phyloP scores from a whole-genome alignment of 345 rosid species.

The Camelina hispida region DNA sequence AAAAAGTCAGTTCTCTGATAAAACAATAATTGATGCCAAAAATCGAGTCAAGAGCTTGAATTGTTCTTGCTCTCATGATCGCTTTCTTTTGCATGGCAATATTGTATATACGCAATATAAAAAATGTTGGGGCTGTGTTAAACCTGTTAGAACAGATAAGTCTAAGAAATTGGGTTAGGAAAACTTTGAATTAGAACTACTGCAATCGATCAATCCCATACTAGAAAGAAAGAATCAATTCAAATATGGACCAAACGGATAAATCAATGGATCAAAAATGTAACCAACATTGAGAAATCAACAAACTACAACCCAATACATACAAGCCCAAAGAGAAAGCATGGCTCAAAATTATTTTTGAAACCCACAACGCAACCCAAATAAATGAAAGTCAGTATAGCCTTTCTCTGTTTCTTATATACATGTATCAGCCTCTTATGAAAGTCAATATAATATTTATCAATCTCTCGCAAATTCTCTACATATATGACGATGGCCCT shows the following conservation, averaged over 20 bases:
- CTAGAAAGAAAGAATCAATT: neutral
- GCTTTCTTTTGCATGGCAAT: too few species aligned
- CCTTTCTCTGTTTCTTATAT: too few species aligned
- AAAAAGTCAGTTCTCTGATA: neutral
- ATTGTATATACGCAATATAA: too few species aligned
- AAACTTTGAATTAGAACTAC: neutral
- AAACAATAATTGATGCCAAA: too few species aligned
- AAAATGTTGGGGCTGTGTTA: too few species aligned
- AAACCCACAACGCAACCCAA: conserved; percentile 16
- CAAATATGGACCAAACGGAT: neutral
- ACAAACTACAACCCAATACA: conserved; percentile 7
- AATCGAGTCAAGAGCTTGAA: too few species aligned
- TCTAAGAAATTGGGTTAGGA: too few species aligned
- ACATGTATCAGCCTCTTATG: too few species aligned
- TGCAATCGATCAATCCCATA: neutral
- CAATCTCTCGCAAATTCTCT: neutral
- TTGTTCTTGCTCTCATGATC: too few species aligned
- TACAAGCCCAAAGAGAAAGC: conserved; percentile 17
- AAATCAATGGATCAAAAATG: neutral
- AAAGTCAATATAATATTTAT: neutral
- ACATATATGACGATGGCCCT: neutral
- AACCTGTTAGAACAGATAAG: too few species aligned
- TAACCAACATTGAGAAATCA: neutral
- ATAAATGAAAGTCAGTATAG: neutral
- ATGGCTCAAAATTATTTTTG: neutral